Evolutionary conservation across 495 filamentous ascomycete genomes (phyloP).

Genomic region (Lentithecium fluviatile): DNA sequence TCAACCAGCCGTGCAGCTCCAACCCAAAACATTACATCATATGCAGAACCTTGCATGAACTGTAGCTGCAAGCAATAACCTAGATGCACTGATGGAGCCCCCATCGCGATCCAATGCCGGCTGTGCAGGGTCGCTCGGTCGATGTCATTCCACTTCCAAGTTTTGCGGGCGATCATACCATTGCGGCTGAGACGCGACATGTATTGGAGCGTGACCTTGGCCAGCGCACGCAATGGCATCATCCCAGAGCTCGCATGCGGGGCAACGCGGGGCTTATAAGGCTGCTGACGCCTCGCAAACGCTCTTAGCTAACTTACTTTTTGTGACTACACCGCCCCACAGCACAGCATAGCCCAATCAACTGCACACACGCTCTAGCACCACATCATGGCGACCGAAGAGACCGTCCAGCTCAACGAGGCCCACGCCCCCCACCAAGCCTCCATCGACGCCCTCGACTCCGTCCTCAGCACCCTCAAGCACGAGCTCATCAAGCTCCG

Average conservation of each 20-base stretch:
- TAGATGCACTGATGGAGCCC: too few relatives aligned
- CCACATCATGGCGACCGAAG: constrained; percentile 50
- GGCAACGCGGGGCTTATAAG: constrained; percentile 29
- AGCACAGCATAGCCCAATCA: background rate
- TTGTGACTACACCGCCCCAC: too few relatives aligned
- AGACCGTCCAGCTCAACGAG: constrained; percentile 51
- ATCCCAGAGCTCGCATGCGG: constrained; percentile 4
- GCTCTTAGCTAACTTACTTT: too few relatives aligned
- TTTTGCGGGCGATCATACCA: background rate
- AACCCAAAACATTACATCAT: too few relatives aligned
- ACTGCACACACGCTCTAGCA: background rate
- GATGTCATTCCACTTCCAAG: background rate
- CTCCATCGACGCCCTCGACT: constrained; percentile 51
- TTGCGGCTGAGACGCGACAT: constrained; percentile 13
- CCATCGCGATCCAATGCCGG: background rate
- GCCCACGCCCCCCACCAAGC: constrained; percentile 54
- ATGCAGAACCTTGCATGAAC: too few relatives aligned
- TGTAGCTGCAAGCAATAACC: too few relatives aligned
- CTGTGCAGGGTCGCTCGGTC: background rate
- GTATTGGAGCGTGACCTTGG: constrained; percentile 9
- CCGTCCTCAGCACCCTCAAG: constrained; percentile 52
- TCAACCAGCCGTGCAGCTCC: too few relatives aligned
- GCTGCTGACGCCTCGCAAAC: background rate
- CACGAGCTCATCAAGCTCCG: constrained; percentile 52
- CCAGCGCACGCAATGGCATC: constrained; percentile 15